Percentiles rank a stretch among this genome's conserved stretches.
phyloP scores from a whole-genome alignment of 139 green algal species.

The Choricystis sp. region DNA sequence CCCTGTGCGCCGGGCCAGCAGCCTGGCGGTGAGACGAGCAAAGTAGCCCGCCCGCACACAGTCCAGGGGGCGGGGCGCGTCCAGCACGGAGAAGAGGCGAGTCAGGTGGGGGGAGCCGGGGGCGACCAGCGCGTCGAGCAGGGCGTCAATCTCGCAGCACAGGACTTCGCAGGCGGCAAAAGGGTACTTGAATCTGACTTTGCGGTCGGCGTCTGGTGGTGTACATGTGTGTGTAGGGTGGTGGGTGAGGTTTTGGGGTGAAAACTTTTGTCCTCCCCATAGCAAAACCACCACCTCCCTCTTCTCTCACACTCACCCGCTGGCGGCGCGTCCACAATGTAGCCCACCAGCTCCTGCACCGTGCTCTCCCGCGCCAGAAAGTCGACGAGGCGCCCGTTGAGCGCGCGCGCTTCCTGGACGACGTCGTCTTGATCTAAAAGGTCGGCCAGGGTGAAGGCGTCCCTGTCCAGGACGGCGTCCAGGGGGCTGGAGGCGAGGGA shows the following conservation, averaged over 20 bases:
- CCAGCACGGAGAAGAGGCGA: constrained; percentile 64
- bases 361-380: constrained; percentile 54
- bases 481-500: constrained; percentile 18
- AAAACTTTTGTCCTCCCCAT: no score
- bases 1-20: constrained; percentile 33
- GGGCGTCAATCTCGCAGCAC: constrained; percentile 88
- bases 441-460: constrained; percentile 77
- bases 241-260: no score
- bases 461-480: constrained; percentile 76
- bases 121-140: constrained; percentile 77
- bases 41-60: constrained; percentile 68
- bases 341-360: constrained; percentile 52
- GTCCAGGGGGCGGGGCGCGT: constrained; percentile 13
- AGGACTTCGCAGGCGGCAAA: constrained; percentile 93
- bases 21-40: constrained; percentile 58
- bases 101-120: constrained; percentile 43
- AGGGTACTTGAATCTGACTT: constrained; percentile 78
- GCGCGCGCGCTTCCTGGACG: constrained; percentile 82
- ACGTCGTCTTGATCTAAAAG: constrained; percentile 88
- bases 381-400: constrained; percentile 66
- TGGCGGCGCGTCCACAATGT: background rate
- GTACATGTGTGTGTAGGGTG: no score
- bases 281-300: no score
- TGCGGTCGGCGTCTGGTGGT: constrained; percentile 39
- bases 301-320: no score